These are phyloP conservation scores for Cladophialophora psammophila DNA, from an alignment of 2,329 filamentous ascomycete species.

Conservation along the genomic window DNA sequence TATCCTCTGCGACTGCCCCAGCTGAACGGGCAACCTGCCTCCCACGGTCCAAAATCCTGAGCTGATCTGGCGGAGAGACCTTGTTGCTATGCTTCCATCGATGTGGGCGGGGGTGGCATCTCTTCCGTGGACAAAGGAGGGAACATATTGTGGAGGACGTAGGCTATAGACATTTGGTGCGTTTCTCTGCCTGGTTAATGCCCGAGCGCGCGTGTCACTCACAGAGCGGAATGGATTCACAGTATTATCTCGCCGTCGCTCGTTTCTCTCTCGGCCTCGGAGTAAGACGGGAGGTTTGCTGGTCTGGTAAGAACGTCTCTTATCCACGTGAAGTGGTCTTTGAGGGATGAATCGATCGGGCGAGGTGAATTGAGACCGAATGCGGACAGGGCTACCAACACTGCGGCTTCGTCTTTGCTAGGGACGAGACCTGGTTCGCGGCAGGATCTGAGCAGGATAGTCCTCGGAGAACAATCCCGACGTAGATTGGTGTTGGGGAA, in stretches of 20 bases:
- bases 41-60: slow-evolving; percentile 81
- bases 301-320: slow-evolving; percentile 55
- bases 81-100: slow-evolving; percentile 39
- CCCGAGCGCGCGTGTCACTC: slow-evolving; percentile 42
- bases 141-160: slow-evolving; percentile 35
- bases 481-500: slow-evolving; percentile 29
- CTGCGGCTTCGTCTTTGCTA: slow-evolving; percentile 36
- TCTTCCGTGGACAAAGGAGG: slow-evolving; percentile 46
- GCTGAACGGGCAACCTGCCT: slow-evolving; percentile 66
- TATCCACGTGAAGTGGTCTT: slow-evolving; percentile 29
- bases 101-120: slow-evolving; percentile 61
- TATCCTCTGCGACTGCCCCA: slow-evolving; percentile 53
- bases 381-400: slow-evolving; percentile 25
- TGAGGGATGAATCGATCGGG: slow-evolving; percentile 64
- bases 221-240: slow-evolving; percentile 63
- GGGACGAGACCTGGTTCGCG: slow-evolving; percentile 10
- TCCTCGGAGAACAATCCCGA: slow-evolving; percentile 24
- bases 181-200: slow-evolving; percentile 29
- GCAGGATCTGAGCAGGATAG: slow-evolving; percentile 18
- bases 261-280: slow-evolving; percentile 53
- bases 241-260: slow-evolving; percentile 52
- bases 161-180: slow-evolving; percentile 30
- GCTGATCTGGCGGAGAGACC: slow-evolving; percentile 62
- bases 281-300: slow-evolving; percentile 53
- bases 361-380: slow-evolving; percentile 43